Evolutionary conservation across 345 rosid species (phyloP).

Genomic region (Syzygium aqueum): DNA sequence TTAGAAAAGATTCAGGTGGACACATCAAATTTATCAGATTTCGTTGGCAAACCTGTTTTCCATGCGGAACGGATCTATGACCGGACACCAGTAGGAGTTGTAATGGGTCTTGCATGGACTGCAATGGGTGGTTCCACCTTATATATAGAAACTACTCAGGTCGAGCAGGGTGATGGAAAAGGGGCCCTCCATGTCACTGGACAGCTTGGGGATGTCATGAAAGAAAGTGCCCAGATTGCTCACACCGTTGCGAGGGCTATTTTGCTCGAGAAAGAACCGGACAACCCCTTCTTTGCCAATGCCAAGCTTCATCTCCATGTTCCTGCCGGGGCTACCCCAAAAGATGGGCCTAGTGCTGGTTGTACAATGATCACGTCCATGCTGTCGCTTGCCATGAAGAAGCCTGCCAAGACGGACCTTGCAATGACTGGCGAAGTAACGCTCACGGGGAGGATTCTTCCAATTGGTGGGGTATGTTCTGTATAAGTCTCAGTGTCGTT

Average conservation of each 20-base stretch:
- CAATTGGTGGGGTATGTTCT: constrained; percentile 93
- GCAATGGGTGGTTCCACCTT: constrained; percentile 99
- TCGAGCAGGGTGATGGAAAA: constrained; percentile 90
- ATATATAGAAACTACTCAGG: constrained; percentile 79
- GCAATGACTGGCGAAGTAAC: constrained; percentile 99
- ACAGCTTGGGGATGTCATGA: constrained; percentile 98
- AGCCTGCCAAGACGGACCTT: constrained; percentile 64
- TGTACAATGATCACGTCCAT: constrained; percentile 99
- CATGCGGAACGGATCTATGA: constrained; percentile 92
- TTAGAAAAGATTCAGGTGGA: constrained; percentile 61
- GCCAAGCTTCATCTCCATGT: constrained; percentile 96
- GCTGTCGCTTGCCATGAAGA: constrained; percentile 79
- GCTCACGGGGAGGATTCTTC: constrained; percentile 82
- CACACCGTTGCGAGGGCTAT: constrained; percentile 79
- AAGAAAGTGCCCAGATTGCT: constrained; percentile 96
- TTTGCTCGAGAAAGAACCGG: constrained; percentile 59
- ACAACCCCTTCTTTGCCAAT: constrained; percentile 64
- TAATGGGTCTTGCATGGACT: constrained; percentile 99
- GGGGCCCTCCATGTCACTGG: constrained; percentile 78
- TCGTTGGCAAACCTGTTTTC: constrained; percentile 92
- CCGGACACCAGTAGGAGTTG: constrained; percentile 89
- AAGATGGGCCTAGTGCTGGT: constrained; percentile 99
- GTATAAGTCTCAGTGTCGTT: not conserved
- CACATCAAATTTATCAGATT: constrained; percentile 58
- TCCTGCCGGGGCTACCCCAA: constrained; percentile 97